Base-by-base conservation (phyloP, 768 basidiomycete genomes). In the Leucocoprinus birnbaumii region DNA sequence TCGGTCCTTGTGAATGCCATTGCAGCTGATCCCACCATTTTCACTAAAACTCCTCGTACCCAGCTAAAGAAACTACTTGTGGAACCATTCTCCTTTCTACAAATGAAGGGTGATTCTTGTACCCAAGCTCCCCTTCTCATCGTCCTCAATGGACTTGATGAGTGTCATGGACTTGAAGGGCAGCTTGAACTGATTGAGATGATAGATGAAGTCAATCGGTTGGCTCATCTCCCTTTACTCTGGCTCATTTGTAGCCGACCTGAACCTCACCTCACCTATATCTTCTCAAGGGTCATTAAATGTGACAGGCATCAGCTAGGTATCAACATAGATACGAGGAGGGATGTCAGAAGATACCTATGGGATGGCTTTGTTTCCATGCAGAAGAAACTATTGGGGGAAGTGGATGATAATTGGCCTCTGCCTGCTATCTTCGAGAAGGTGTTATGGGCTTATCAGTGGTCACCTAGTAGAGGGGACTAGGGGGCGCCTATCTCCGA, bases 61-160 rank as follows among this genome's bases (percentile, higher is more conserved):
- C 58, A 58, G 31, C 35, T 55, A 31, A 24, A 37, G 31, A 50
- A 11, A 6, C 53, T 58, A 2, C 26, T 58, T 16, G 22, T 48
- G 7, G 34, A 50, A 3, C 53, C 58, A 9, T 34, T 58, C 31
- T 45, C 43, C 1, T 1, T 10, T 8, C 35, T 54, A 14, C 18
- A 26, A 18, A 14, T 10, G 3, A n/a, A 26, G 14, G 35, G 18
- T 22, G 13, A 11, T 7, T 11, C 16, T 3, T 2, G 14, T 9
- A 3, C 3, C 16, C 37, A 5, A 7, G 5, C 14, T 1, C 53
- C 58, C 6, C 25, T 47, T 3, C 19, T 55, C 2, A 31, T 58
- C 10, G 18, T 58, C 1, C 18, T 58, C 4, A 53, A 58, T 31
- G 58, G 53, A 2, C 31, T 58, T 2, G 58, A 58, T 21, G 58